phyloP scores from a whole-genome alignment of 2,329 filamentous ascomycete genomes.

The Ceratocystis harringtonii region DNA sequence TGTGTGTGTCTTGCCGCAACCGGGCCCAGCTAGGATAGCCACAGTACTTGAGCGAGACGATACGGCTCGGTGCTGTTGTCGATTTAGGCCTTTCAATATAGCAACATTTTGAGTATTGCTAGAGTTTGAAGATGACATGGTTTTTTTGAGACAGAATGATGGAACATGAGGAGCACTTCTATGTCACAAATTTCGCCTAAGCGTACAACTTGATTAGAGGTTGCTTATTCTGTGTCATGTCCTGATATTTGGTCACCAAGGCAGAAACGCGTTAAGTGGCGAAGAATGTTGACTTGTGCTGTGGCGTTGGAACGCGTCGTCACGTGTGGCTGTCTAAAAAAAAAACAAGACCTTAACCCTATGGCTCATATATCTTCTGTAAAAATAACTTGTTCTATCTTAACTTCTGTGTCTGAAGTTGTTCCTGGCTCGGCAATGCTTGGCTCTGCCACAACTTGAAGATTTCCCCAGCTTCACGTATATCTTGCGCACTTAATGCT shows the following conservation, averaged over 20 bases:
- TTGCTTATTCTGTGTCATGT: background rate
- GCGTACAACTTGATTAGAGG: too few relatives aligned
- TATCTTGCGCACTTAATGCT: background rate
- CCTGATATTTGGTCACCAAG: background rate
- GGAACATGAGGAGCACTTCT: background rate
- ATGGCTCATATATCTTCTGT: background rate
- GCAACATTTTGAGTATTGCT: background rate
- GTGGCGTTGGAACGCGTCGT: background rate
- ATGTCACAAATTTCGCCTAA: background rate
- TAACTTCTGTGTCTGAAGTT: too few relatives aligned
- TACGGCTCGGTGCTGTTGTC: slow-evolving; percentile 37
- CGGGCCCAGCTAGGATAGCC: slow-evolving; percentile 52
- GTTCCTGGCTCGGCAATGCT: background rate
- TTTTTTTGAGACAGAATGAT: background rate
- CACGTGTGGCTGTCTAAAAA: background rate
- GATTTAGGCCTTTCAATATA: background rate
- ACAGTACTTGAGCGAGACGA: slow-evolving; percentile 39
- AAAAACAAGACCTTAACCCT: background rate
- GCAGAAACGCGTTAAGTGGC: background rate
- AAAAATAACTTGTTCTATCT: too few relatives aligned
- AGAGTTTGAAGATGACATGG: background rate
- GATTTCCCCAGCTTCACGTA: background rate
- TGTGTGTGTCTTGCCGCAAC: slow-evolving; percentile 86
- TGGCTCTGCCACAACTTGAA: background rate
- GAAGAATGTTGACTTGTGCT: background rate